Conservation (phyloP, 2,329 filamentous ascomycete genomes). For the Penicillium sp. region DNA sequence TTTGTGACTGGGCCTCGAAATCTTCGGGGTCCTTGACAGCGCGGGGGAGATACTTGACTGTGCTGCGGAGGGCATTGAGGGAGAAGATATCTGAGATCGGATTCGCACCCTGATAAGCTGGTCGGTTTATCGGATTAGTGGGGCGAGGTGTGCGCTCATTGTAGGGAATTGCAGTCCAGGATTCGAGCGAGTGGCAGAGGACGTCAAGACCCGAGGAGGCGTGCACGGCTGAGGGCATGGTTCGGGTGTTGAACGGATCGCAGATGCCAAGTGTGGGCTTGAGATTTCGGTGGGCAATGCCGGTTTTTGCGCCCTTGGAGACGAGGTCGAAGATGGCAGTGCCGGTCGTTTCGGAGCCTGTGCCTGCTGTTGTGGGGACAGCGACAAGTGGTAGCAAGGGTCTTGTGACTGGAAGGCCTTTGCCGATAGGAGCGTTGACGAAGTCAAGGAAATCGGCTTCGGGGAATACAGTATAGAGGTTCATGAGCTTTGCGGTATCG, state of each 20-base stretch:
- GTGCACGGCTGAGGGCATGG: slow-evolving; percentile 94
- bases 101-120: slow-evolving; percentile 96
- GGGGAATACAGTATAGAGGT: slow-evolving; percentile 88
- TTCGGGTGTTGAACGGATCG: slow-evolving; percentile 85
- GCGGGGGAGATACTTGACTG: slow-evolving; percentile 89
- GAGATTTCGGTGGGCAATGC: slow-evolving; percentile 90
- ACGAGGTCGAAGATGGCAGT: slow-evolving; percentile 98
- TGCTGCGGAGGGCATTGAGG: slow-evolving; percentile 78
- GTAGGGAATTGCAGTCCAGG: slow-evolving; percentile 97
- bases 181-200: slow-evolving; percentile 92
- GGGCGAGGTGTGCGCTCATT: slow-evolving; percentile 83
- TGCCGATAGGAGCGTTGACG: slow-evolving; percentile 92
- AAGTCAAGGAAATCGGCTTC: slow-evolving; percentile 96
- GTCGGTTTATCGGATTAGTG: slow-evolving; percentile 84
- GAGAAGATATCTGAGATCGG: slow-evolving; percentile 98
- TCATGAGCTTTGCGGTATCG: slow-evolving; percentile 98
- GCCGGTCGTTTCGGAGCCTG: slow-evolving; percentile 91
- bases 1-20: slow-evolving; percentile 88
- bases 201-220: slow-evolving; percentile 92
- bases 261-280: slow-evolving; percentile 93
- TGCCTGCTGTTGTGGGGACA: slow-evolving; percentile 84
- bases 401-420: slow-evolving; percentile 74
- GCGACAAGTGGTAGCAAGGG: slow-evolving; percentile 78
- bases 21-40: slow-evolving; percentile 88
- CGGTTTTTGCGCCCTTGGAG: slow-evolving; percentile 88